Base-by-base conservation (phyloP, 179 eudicot genomes). In the Gypsophila paniculata region DNA sequence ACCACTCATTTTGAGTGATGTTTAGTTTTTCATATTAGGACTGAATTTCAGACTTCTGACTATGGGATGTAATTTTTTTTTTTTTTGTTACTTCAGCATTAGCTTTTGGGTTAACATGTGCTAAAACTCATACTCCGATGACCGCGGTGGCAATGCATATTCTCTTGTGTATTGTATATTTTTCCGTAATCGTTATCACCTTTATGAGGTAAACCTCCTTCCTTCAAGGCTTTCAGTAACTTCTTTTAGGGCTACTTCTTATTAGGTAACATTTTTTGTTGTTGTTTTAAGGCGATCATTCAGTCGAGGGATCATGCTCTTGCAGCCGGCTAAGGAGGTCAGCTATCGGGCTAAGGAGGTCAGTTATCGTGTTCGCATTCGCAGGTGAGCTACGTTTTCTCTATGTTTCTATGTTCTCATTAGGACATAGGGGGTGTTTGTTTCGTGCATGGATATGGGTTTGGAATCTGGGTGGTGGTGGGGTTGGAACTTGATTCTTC, bases 41-140 rank as follows among this genome's bases (percentile, higher is more conserved):
- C 59, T 54, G 25, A 54, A 54, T 54, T 54, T 54, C 59, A 54
- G 59, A 54, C 59, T 54, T 54, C 59, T 54, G 59, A 54, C 59
- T 54, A 17, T 42, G 2, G 58, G 58, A 1, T 53, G 58, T 53
- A 53, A 18, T n/a, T n/a, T n/a, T 7, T 54, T 4, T 42, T 54
- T 54, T 54, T 54, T 18, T 54, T 54, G 59, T 54, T 54, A 18
- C 7, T 54, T 54, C 59, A 54, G 59, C 18, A 18, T 54, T 54
- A 54, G 59, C 59, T 54, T 54, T 54, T 54, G 59, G 2, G 2
- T 18, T 54, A 54, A 54, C 59, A 54, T 54, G 3, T 54, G 59
- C 12, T 54, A 54, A 54, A 54, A 54, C 59, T 54, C 25, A 8
- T 54, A 54, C 0, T 54, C 25, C 7, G 1, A 4, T 7, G 59